These are phyloP conservation scores for Clonostachys solani DNA, from an alignment of 2,329 filamentous ascomycete species.

Conservation along the genomic window DNA sequence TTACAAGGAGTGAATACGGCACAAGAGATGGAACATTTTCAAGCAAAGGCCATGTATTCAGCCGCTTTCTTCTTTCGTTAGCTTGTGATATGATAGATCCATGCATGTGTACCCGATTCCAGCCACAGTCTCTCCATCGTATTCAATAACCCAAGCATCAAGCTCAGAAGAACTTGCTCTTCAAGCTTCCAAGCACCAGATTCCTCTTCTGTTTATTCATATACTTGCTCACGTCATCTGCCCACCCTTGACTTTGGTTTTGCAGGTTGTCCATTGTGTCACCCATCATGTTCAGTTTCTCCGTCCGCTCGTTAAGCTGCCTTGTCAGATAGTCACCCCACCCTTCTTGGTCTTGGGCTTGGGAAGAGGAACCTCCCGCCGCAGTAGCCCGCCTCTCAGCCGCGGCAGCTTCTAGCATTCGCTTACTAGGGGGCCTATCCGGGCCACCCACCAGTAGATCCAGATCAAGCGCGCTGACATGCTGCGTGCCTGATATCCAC, in stretches of 20 bases:
- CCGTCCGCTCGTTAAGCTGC: constrained; percentile 85
- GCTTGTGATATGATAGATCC: no score
- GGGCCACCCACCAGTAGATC: constrained; percentile 88
- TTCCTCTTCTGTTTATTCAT: constrained; percentile 85
- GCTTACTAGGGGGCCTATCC: constrained; percentile 81
- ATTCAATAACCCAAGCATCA: neutral
- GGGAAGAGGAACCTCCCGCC: constrained; percentile 15
- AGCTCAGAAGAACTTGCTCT: constrained; percentile 48
- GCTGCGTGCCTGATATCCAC: constrained; percentile 94
- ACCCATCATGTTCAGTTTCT: constrained; percentile 77
- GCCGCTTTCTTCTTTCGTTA: no score
- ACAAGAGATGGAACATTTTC: no score
- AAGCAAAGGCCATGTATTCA: no score
- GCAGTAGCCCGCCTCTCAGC: constrained; percentile 64
- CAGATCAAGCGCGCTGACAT: constrained; percentile 81
- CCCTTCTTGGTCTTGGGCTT: constrained; percentile 45
- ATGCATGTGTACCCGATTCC: no score
- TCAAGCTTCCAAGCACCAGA: constrained; percentile 67
- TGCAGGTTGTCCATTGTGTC: constrained; percentile 83
- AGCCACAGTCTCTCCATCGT: no score
- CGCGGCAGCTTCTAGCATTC: constrained; percentile 77
- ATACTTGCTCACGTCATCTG: constrained; percentile 83
- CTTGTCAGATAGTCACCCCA: constrained; percentile 80
- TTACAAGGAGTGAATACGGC: no score
- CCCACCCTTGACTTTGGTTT: constrained; percentile 77